Base-by-base conservation (phyloP, 169 alveolate genomes). In the Neospora caninum region DNA sequence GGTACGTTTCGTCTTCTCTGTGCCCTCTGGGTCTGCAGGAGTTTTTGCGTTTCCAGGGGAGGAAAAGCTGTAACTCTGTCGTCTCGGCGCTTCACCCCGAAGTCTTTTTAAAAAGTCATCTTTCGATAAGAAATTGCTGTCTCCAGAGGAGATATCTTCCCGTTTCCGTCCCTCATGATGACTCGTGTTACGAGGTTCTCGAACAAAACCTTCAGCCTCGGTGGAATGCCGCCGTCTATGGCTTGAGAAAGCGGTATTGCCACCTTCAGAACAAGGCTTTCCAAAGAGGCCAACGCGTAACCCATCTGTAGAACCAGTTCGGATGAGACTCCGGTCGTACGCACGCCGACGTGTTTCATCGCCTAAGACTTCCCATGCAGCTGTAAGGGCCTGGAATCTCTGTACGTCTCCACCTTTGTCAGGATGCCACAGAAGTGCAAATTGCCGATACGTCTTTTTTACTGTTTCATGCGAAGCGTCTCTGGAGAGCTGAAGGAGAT, bases 361-460 rank as follows among this genome's bases (percentile, higher is more conserved):
- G 45, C 97, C 91, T 34, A 98, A 95, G 38, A 97, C 96, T 94
- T 98, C 99, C 88, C 97, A 97, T 9, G 99, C 99, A 45, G 96
- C 95, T 43, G 97, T 95, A 39, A 98, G 88, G 87, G 96, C 98
- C 95, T 97, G 95, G 95, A 97, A 98, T 95, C 95, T 95, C 87
- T 96, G 98, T 42, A 97, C 98, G 96, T 97, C 98, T 53, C 99
- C 99, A 38, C 99, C 99, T 94, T 98, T 98, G 92, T 97, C 99
- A 0, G 99, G 99, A 93, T 98, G 99, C 92, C 95, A 97, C 83
- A 89, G 96, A 31, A 96, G 93, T 0, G 98, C 98, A 7, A 96
- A 95, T 89, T 97, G 97, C 41, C 98, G 96, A 93, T 94, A 98
- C 13, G 98, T 96, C 95, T 97, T 97, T 67, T 97, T 97, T 80